phyloP scores from a whole-genome alignment of 2,329 filamentous ascomycete species.

The Talaromyces funiculosus region DNA sequence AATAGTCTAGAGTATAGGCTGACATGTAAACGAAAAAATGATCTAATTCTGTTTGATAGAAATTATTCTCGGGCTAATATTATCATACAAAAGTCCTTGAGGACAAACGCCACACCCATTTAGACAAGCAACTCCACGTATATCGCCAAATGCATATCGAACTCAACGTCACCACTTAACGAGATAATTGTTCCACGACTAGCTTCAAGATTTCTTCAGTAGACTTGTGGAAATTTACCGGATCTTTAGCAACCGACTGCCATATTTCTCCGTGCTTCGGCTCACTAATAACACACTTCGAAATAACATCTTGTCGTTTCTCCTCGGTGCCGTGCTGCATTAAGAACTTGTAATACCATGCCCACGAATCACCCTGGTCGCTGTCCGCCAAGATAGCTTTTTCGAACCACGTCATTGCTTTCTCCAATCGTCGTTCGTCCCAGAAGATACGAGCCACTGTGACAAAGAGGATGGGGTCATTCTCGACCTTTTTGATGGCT shows the following conservation, averaged over 20 bases:
- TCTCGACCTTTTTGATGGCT: constrained; percentile 95
- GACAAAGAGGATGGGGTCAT: constrained; percentile 81
- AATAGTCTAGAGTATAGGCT: too few species aligned
- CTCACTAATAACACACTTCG: constrained; percentile 75
- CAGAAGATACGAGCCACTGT: constrained; percentile 95
- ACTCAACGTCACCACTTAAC: neutral
- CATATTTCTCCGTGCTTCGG: constrained; percentile 90
- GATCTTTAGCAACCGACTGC: constrained; percentile 81
- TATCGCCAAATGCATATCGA: constrained; percentile 3
- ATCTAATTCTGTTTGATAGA: neutral
- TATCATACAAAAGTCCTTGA: neutral
- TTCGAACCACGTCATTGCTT: constrained; percentile 95
- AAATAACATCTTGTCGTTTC: constrained; percentile 78
- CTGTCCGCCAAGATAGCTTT: constrained; percentile 84
- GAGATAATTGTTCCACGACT: constrained; percentile 52
- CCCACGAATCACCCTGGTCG: constrained; percentile 89
- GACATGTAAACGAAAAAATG: neutral
- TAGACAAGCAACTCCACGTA: neutral
- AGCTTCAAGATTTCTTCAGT: constrained; percentile 78
- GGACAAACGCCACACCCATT: constrained; percentile 3
- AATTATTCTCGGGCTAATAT: neutral
- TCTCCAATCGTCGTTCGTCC: constrained; percentile 85
- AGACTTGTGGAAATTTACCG: constrained; percentile 67
- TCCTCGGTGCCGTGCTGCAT: constrained; percentile 89
- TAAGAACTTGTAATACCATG: constrained; percentile 95